Conservation (phyloP, 2,329 filamentous ascomycete genomes). For the Fusarium chlamydosporum region DNA sequence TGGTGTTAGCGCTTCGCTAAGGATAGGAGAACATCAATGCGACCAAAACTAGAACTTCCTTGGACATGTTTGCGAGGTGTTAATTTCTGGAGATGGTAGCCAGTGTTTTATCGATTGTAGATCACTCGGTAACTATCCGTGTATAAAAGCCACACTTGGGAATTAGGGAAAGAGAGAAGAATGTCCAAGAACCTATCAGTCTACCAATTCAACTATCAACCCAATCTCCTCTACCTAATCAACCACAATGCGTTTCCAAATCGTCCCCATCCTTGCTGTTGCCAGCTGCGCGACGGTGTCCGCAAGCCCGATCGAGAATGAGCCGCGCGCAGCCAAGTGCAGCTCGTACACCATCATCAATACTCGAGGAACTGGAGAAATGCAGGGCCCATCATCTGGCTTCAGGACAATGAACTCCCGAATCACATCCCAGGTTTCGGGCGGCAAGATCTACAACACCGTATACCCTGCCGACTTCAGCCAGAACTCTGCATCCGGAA, state of each 20-base stretch:
- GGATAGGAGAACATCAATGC: neutral
- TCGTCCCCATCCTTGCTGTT: slow-evolving; percentile 7
- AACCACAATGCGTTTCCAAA: slow-evolving; percentile 7
- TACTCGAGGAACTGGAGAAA: slow-evolving; percentile 22
- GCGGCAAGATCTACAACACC: slow-evolving; percentile 29
- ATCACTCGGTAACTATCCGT: neutral
- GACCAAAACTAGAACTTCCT: neutral
- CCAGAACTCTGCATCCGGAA: slow-evolving; percentile 17
- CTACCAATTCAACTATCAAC: neutral
- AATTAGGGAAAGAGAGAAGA: neutral
- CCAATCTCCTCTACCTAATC: neutral
- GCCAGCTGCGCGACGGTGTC: neutral
- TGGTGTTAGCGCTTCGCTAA: neutral
- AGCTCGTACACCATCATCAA: slow-evolving; percentile 32
- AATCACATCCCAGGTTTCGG: slow-evolving; percentile 7
- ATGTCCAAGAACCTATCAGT: too few species aligned
- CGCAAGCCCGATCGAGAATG: neutral
- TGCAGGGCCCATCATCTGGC: slow-evolving; percentile 13
- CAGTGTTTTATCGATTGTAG: neutral
- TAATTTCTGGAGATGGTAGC: neutral
- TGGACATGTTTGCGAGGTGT: slow-evolving; percentile 2
- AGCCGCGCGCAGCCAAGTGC: neutral
- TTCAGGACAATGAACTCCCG: slow-evolving; percentile 31
- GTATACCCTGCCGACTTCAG: slow-evolving; percentile 16
- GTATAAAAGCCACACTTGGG: neutral